Base-by-base conservation (phyloP, 371 early-diverging fungal species). In the Mucor plumbeus region DNA sequence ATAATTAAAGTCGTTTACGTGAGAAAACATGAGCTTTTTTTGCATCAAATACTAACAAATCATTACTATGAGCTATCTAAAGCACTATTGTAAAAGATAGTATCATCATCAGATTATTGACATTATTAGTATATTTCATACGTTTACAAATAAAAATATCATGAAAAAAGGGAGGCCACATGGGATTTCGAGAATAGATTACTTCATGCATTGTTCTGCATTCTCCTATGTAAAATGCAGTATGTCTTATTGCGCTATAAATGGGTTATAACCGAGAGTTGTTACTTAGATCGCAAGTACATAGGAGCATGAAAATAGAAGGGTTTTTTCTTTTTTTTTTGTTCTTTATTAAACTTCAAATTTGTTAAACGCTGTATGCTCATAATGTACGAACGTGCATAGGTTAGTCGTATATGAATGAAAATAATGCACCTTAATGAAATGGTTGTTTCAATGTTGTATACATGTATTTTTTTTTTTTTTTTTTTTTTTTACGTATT, bases 161-260 rank as follows among this genome's bases (percentile, higher is more conserved):
- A 38, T 38, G n/a, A n/a, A 26, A 50, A 50, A 50, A 50, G 50
- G 50, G 50, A 50, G 50, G 50, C 50, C 50, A 21, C 50, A 50
- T 50, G 50, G 50, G 50, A 50, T 26, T 13, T 19, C 50, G 50
- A 26, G 50, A 44, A 50, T 50, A 26, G 21, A 8, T 10, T 50
- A 26, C 26, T 26, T 21, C 11, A 50, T 26, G 50, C 26, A 50
- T 50, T n/a, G 26, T 50, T 50, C 50, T 50, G 8, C 26, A 50
- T 50, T 50, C 50, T 50, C 50, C 50, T 50, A 26, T 50, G 50
- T 9, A 48, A 48, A 19, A 48, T 48, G 43, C 14, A 43, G 43
- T 17, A 17, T 44, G 44, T 50, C 26, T 26, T 5, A 26, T 50
- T 50, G 26, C 50, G 50, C 50, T 26, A 50, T 50, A 50, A 50